Evolutionary conservation across 2,329 filamentous ascomycete species (phyloP).

Genomic region (Sodiomyces alkalinus): DNA sequence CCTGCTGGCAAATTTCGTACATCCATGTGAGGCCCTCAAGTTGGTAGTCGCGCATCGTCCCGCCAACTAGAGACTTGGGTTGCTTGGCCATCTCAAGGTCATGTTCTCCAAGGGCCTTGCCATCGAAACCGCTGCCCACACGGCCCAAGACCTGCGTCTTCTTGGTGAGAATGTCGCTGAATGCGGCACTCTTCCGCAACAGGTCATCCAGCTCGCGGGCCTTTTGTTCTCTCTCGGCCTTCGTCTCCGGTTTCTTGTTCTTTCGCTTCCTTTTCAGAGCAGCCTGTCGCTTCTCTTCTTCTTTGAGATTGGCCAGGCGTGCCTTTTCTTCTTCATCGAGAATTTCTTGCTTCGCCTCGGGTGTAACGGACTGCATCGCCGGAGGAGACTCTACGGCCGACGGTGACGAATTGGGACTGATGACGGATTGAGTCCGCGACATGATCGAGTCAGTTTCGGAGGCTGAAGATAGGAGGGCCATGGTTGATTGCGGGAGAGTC

Average conservation of each 20-base stretch:
- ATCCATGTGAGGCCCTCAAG: constrained; percentile 93
- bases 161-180: constrained; percentile 46
- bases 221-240: constrained; percentile 40
- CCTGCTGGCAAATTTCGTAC: constrained; percentile 65
- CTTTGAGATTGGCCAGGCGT: constrained; percentile 23
- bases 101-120: constrained; percentile 43
- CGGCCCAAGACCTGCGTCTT: constrained; percentile 48
- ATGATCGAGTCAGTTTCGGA: constrained; percentile 17
- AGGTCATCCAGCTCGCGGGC: constrained; percentile 44
- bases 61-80: constrained; percentile 70
- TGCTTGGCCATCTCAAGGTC: constrained; percentile 71
- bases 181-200: constrained; percentile 42
- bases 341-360: constrained; percentile 14
- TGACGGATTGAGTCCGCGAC: constrained; percentile 10
- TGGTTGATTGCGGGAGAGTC: no score
- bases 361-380: constrained; percentile 8
- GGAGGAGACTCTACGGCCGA: constrained; percentile 23
- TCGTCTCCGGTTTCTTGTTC: constrained; percentile 32
- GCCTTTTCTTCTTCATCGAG: constrained; percentile 22
- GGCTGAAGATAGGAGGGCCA: constrained; percentile 13
- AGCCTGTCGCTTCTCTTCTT: constrained; percentile 26
- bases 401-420: no score
- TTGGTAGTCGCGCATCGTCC: constrained; percentile 88
- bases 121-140: constrained; percentile 44
- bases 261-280: constrained; percentile 28